These are phyloP conservation scores for Pulveroboletus ravenelii DNA, from an alignment of 768 basidiomycete genomes.

Conservation along the genomic window DNA sequence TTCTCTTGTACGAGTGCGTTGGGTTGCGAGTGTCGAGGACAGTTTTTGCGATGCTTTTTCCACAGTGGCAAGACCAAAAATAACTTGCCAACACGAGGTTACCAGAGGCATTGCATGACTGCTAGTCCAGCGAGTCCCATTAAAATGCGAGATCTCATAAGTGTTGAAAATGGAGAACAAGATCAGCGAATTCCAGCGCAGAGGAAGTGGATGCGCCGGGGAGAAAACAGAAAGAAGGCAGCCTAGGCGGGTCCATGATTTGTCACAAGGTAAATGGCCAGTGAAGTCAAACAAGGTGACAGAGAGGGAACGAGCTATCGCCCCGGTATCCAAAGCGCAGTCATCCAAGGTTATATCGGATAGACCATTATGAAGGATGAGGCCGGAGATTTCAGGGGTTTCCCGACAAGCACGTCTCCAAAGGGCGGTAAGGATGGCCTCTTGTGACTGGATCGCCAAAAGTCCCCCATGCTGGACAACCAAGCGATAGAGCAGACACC, in stretches of 20 bases:
- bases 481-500: conserved; percentile 40
- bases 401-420: conserved; percentile 29
- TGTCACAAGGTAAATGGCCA: background rate
- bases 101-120: conserved; percentile 4
- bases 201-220: conserved; percentile 24
- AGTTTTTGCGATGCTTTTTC: conserved; percentile 25
- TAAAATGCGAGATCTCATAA: background rate
- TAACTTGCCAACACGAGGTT: conserved; percentile 35
- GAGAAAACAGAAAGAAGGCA: conserved; percentile 25
- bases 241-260: background rate
- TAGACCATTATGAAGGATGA: background rate
- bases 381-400: background rate
- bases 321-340: conserved; percentile 4
- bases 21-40: background rate
- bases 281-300: conserved; percentile 5
- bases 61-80: conserved; percentile 39
- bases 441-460: conserved; percentile 29
- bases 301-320: conserved; percentile 15
- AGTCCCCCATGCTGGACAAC: conserved; percentile 26
- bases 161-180: conserved; percentile 34
- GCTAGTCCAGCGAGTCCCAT: background rate
- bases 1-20: background rate
- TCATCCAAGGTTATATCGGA: background rate
- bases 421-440: conserved; percentile 33
- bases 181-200: conserved; percentile 42